Base-by-base conservation (phyloP, 768 basidiomycete genomes). In the Lactarius evosmus region DNA sequence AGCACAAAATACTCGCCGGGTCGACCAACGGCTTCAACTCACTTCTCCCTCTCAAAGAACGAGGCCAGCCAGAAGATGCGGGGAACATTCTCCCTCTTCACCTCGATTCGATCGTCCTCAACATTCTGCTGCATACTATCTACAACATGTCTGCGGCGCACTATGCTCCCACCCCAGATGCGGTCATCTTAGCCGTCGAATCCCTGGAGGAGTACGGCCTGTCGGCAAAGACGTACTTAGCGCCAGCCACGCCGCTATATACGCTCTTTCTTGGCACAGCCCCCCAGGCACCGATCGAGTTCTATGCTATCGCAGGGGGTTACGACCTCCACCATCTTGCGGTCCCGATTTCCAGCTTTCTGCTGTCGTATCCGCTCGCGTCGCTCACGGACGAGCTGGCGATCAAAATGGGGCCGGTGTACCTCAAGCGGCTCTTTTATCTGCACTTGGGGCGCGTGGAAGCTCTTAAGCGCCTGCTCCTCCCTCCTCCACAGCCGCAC, bases 361-460 rank as follows among this genome's bases (percentile, higher is more conserved):
- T 93, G 41, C 82, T 93, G 57, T 85, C 87, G 2, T 88, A 86
- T 70, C 79, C 85, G 4, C 83, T 93, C 5, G 78, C 86, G 5
- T 76, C 82, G 0, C 74, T 94, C 52, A 84, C 87, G 3, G 92
- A 94, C 71, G 85, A 86, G 53, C 80, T 85, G 74, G 87, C 84
- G 5, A 77, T 80, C 53, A 79, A 78, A 49, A 92, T 93, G 57
- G 90, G 91, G 8, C 82, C 91, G 2, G 75, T 85, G 25, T 93
- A 93, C 70, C 77, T 93, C 66, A 91, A 90, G 69, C 84, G 88
- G 34, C 79, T 93, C 32, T 91, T 93, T 74, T 92, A 90, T 72
- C 77, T 93, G 29, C 92, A 93, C 69, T 86, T 91, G 69, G 91
- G 91, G 11, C 87, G 91, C 32, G 79, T 84, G 3, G 92, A 93